Evolutionary conservation across 2,329 filamentous ascomycete genomes (phyloP), one percentile per base, ranked within the genome.

Genomic region (Colletotrichum endophyticum): DNA sequence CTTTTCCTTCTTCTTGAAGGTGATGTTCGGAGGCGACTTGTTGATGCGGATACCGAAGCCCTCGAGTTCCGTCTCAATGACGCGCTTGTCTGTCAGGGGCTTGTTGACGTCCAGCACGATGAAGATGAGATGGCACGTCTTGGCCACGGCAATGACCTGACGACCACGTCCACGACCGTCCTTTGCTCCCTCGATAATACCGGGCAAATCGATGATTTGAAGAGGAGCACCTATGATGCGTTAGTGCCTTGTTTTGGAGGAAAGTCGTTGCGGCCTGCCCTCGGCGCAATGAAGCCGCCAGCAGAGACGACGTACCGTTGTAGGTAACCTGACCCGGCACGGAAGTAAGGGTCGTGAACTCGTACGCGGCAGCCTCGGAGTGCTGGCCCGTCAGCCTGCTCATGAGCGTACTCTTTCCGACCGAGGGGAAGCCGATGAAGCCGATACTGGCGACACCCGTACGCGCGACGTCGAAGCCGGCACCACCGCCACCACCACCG

Each of bases 1-100:
- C 88, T 99, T 99, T 87, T 99, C 97, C 90, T 99, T 99, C 90
- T 99, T 99, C 88, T 94, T 98, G 90, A 98, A 98, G n/a, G 97
- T 95, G 82, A 99, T 99, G 85, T 99, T 99, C 56, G 97, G 97
- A 30, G 97, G 97, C 81, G 93, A 88, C 89, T 99, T 99, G 90
- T 99, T 99, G 89, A 99, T 96, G 73, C 97, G 92, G 83, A 99
- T 98, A 39, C 97, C 97, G 82, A 99, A 99, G 9, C 97, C 97
- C 85, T 99, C 97, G 84, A 99, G 87, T 88, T 99, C 97, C 68
- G 92, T 91, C 87, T 99, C 97, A 82, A 99, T 99, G 78, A 99
- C 91, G 77, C 95, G 92, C 89, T 99, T 99, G 87, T 99, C 97
- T 19, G 96, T 98, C 81, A 99, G 89, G 28, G 97, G 97, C 87